A percentile compares a stretch with the other conserved stretches of the same genome.
Conservation (phyloP, 768 basidiomycete genomes). For the Tulasnella sp. region DNA sequence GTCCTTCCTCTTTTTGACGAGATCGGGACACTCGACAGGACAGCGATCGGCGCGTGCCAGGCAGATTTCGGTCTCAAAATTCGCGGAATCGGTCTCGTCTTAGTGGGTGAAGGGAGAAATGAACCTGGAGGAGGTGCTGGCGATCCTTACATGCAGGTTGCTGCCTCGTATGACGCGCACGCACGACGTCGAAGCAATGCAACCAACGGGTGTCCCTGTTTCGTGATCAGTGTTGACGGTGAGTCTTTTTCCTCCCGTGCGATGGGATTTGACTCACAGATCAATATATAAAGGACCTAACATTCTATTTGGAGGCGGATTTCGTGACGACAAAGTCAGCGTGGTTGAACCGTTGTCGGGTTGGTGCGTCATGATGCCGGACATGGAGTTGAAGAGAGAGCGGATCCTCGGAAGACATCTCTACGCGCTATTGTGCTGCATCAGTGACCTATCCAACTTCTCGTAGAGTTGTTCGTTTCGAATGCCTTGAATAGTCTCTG, state of each 20-base stretch:
- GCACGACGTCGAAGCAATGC: background rate
- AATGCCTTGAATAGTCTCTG: background rate
- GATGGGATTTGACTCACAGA: background rate
- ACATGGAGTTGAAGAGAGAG: slow-evolving; percentile 1
- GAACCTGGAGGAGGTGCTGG: background rate
- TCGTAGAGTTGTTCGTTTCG: background rate
- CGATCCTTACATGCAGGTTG: slow-evolving; percentile 1
- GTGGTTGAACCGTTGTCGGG: background rate
- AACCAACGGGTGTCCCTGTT: background rate
- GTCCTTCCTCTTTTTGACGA: background rate
- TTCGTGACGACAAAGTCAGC: background rate
- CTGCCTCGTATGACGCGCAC: background rate
- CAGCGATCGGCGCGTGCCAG: no score
- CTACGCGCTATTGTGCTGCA: background rate
- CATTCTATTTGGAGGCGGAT: slow-evolving; percentile 1
- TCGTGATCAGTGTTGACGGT: background rate
- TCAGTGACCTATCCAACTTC: background rate
- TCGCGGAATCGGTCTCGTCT: background rate
- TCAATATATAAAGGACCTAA: background rate
- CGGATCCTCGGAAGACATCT: background rate
- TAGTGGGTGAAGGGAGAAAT: background rate
- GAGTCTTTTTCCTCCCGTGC: background rate
- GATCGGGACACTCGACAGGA: background rate
- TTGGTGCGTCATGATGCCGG: background rate
- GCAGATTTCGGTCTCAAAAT: no score